Conservation (phyloP, 306 rosid species). For the Canavalia gladiata region DNA sequence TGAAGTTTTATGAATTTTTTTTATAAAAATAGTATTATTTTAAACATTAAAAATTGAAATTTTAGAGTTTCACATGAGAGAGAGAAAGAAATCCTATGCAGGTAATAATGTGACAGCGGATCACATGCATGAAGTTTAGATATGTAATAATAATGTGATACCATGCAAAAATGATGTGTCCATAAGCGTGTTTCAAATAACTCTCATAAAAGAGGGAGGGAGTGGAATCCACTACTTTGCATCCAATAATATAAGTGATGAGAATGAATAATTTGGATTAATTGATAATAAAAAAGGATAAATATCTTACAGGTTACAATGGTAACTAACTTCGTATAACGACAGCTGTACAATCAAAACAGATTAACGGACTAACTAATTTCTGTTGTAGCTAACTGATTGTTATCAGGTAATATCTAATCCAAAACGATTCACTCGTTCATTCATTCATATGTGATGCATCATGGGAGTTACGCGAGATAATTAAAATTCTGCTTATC, state of each 20-base stretch:
- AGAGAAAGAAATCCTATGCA: background rate
- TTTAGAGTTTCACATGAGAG: background rate
- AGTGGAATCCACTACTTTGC: background rate
- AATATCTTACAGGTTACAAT: no score
- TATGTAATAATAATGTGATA: background rate
- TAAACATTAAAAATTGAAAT: background rate
- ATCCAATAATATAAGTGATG: background rate
- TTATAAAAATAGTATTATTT: no score
- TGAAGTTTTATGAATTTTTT: no score
- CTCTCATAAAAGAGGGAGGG: background rate
- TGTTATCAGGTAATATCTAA: background rate
- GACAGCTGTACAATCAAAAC: no score
- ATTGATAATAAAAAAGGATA: no score
- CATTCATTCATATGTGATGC: background rate
- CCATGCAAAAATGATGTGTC: slow-evolving; percentile 24
- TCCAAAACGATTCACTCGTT: background rate
- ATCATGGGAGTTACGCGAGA: background rate
- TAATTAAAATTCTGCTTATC: background rate
- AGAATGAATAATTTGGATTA: no score
- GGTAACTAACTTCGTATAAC: no score
- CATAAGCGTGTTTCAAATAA: background rate
- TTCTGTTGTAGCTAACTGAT: no score
- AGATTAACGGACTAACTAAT: no score
- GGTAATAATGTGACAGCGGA: slow-evolving; percentile 12
- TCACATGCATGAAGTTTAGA: slow-evolving; percentile 33